Evolutionary conservation across 2,329 filamentous ascomycete species (phyloP), one percentile per base, ranked within the genome.

Genomic region (Proliferodiscus dingleyae): DNA sequence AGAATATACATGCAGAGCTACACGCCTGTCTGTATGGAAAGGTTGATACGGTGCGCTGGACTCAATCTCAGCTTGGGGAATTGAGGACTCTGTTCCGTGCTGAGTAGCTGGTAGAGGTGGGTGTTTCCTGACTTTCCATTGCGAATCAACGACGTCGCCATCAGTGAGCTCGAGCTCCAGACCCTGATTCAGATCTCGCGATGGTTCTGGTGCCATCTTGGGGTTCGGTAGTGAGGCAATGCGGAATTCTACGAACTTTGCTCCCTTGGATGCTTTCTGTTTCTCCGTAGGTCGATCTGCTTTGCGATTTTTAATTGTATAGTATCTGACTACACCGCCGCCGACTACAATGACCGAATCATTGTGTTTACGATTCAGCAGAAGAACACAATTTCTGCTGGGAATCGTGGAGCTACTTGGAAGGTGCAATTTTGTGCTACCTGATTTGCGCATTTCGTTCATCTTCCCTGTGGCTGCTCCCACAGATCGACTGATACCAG

Each of bases 1-100:
- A 5, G 49, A 66, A 61, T 84, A 87, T 33, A 89, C 77, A 55
- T 82, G 86, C 22, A 96, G 72, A n/a, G 76, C 80, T 36, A 97
- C 87, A 3, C 91, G 81, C 44, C 81, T 79, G 61, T 97, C 90
- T 0, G 90, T 93, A 64, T 97, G 91, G 70, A 97, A 96, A 1
- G 93, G 91, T 60, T 95, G 90, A 59, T 95, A 97, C 2, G 91
- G 89, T 4, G 90, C 87, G 61, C 91, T 96, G 1, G 91, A 95
- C 62, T 98, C 93, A 54, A 95, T 94, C 70, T 96, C 90, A 5
- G 88, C 89, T 53, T 83, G 79, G 1, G 81, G 80, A 46, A 79
- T 90, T 63, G 70, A 85, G 63, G 68, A 87, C 66, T 71, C 85
- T 63, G 56, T 58, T 39, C 57, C 61, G 23, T 45, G 51, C 16